phyloP scores from a whole-genome alignment of 345 rosid genomes.

The Syzygium jambos region DNA sequence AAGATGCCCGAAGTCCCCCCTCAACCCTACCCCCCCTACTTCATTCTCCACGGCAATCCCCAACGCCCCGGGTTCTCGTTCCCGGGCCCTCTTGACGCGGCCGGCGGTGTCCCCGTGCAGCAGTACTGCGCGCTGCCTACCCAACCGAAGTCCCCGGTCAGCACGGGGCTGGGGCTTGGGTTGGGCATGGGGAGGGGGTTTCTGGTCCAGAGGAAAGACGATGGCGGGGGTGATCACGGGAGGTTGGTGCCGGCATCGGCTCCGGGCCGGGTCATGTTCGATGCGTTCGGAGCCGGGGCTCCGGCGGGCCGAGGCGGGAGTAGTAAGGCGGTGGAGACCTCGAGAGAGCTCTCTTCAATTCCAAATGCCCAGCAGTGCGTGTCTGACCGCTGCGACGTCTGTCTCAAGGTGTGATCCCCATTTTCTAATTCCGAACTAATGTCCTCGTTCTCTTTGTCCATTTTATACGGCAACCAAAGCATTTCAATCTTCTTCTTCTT shows the following conservation, averaged over 20 bases:
- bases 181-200: slow-evolving; percentile 8
- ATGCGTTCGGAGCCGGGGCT: slow-evolving; percentile 16
- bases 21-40: background rate
- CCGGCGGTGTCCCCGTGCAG: slow-evolving; percentile 19
- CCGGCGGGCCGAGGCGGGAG: background rate
- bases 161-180: background rate
- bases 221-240: background rate
- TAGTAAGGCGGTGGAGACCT: slow-evolving; percentile 19
- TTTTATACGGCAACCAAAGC: background rate
- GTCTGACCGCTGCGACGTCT: slow-evolving; percentile 28
- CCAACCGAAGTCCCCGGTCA: background rate
- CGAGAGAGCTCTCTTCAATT: slow-evolving; percentile 86
- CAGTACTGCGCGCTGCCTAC: slow-evolving; percentile 13
- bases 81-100: slow-evolving; percentile 2
- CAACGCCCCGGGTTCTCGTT: background rate
- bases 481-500: background rate
- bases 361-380: slow-evolving; percentile 32
- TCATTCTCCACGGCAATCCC: background rate
- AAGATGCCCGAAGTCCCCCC: slow-evolving; percentile 15
- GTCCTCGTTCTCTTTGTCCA: no score
- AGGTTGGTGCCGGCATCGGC: slow-evolving; percentile 8
- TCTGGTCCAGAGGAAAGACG: slow-evolving; percentile 12
- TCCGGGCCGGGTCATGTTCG: slow-evolving; percentile 8
- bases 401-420: slow-evolving; percentile 40
- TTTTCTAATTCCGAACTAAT: background rate